These are phyloP conservation scores for Kluyveromyces aestuarii DNA, from an alignment of 805 yeast genomes.

Conservation along the genomic window DNA sequence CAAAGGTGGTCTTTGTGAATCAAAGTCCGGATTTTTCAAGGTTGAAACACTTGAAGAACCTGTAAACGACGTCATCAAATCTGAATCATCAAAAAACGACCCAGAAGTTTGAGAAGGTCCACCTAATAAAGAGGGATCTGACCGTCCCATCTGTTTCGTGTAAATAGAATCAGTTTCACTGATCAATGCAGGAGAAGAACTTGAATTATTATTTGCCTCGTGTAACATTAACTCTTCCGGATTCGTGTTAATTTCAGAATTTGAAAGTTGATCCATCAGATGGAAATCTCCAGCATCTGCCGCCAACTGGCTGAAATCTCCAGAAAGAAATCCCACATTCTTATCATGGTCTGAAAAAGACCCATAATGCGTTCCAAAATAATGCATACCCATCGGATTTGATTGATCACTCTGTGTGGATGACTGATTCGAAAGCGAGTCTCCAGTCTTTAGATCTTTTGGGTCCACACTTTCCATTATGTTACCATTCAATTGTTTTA, in stretches of 20 bases:
- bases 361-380: conserved; percentile 5
- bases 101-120: background rate
- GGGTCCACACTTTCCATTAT: conserved; percentile 2
- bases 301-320: background rate
- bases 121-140: conserved; percentile 3
- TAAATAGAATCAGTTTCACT: conserved; percentile 6
- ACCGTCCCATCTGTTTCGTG: conserved; percentile 1
- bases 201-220: background rate
- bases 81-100: conserved; percentile 3
- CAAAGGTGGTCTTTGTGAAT: conserved; percentile 5
- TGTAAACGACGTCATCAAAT: background rate
- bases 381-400: background rate
- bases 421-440: background rate
- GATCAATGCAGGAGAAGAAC: conserved; percentile 8
- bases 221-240: background rate
- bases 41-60: conserved; percentile 1
- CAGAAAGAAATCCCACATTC: conserved; percentile 11
- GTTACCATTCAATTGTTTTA: conserved; percentile 8
- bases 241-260: background rate
- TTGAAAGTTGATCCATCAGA: conserved; percentile 4
- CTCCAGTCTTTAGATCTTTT: background rate
- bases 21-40: conserved; percentile 1
- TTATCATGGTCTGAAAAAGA: conserved; percentile 12
- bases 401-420: background rate
- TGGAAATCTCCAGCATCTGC: background rate